Evolutionary conservation across 2,329 filamentous ascomycete species (phyloP).

Genomic region (Periglandula ipomoeae): DNA sequence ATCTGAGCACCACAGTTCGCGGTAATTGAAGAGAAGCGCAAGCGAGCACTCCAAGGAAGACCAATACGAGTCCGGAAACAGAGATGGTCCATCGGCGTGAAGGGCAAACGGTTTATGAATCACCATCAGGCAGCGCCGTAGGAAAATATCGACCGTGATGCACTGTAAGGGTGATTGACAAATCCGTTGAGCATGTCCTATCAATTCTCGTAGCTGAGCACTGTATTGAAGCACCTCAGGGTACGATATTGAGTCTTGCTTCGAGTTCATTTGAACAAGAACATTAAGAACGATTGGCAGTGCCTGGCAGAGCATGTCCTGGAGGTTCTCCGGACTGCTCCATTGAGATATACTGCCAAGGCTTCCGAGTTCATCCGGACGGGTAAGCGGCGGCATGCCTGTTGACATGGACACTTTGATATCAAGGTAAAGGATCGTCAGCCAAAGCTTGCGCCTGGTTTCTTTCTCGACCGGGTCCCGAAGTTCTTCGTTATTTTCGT

Average conservation of each 20-base stretch:
- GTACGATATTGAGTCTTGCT: constrained; percentile 22
- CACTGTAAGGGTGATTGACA: constrained; percentile 22
- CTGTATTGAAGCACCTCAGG: constrained; percentile 24
- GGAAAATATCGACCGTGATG: constrained; percentile 25
- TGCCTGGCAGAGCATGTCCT: constrained; percentile 22
- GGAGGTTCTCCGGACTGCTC: constrained; percentile 19
- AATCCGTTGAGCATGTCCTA: constrained; percentile 20
- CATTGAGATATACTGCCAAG: constrained; percentile 18
- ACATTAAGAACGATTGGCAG: constrained; percentile 22
- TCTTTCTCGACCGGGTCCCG: constrained; percentile 18
- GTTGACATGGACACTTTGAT: constrained; percentile 26
- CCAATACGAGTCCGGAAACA: constrained; percentile 28
- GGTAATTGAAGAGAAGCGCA: constrained; percentile 25
- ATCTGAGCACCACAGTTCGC: constrained; percentile 24
- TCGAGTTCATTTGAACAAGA: constrained; percentile 23
- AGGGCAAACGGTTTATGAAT: constrained; percentile 26
- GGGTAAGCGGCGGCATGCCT: constrained; percentile 25
- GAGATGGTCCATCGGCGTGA: constrained; percentile 20
- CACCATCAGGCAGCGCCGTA: constrained; percentile 26
- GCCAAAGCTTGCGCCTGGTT: constrained; percentile 22
- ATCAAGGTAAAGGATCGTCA: constrained; percentile 27
- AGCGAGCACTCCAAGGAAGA: constrained; percentile 27
- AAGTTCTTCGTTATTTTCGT: constrained; percentile 15
- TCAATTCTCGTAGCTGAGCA: constrained; percentile 22
- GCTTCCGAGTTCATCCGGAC: constrained; percentile 21